Base-by-base conservation (phyloP, 2,329 filamentous ascomycete genomes). In the Dactylellina drechsleri region DNA sequence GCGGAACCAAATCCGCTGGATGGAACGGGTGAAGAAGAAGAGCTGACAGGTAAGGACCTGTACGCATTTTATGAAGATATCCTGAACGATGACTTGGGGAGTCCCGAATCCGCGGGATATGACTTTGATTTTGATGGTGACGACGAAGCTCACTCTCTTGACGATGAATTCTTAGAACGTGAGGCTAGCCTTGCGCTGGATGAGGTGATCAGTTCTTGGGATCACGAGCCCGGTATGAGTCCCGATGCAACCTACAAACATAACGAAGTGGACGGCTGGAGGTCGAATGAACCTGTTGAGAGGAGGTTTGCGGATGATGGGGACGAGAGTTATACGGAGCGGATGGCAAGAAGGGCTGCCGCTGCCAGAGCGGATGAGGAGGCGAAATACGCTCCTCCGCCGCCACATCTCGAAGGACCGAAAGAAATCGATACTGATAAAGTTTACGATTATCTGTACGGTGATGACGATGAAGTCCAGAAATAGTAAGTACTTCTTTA, bases 41-140 rank as follows among this genome's bases (percentile, higher is more conserved):
- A 68, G 54, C 68, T 56, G 61, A 61, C 68, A 73, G 68, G 68
- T 73, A 66, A 66, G 60, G 56, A 73, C 61, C 61, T 66, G 61
- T 73, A 61, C 61, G 68, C 68, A 20, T 66, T 73, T 62, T 66
- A 73, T 59, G 68, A 73, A 45, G 60, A 66, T 36, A 66, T 73
- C 60, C 62, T 73, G 54, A 57, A 40, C 56, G 54, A 61, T 54
- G 68, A 73, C 50, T 50, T 73, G 60, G 60, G 54, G 45, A 47
- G 23, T 20, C 56, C 64, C 54, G 47, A 56, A 26, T 61, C 58
- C 31, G 58, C 47, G 54, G 67, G 49, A 36, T 45, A 54, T 61
- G 41, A 70, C 7, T 47, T 47, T 43, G 54, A 56, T 41, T 47
- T 47, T 43, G 54, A 56, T 49, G 54, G 59, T 50, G 54, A 58